These are phyloP conservation scores for Podospora anserina DNA, from an alignment of 495 filamentous ascomycete genomes.

Conservation along the genomic window DNA sequence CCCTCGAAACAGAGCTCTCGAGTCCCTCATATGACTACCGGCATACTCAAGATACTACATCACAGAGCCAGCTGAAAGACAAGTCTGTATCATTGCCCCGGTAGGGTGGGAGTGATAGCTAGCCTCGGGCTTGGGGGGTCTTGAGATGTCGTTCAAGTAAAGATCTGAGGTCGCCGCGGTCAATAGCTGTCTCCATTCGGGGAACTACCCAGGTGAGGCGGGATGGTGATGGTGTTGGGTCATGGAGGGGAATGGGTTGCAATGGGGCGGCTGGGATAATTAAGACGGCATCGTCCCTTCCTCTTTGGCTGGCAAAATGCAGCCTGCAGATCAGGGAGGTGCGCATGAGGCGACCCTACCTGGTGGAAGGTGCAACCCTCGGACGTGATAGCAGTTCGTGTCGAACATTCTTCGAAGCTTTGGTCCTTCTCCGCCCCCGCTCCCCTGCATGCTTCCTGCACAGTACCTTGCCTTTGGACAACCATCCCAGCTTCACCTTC, in stretches of 20 bases:
- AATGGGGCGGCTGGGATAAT: neutral
- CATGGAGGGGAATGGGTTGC: neutral
- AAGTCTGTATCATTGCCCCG: neutral
- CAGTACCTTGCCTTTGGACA: neutral
- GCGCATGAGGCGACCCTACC: conserved; percentile 4
- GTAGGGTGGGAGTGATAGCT: neutral
- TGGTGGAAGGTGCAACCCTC: no score
- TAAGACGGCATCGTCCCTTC: neutral
- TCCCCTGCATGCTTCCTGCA: neutral
- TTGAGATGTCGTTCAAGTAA: neutral
- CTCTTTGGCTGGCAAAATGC: conserved; percentile 8
- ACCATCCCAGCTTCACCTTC: neutral
- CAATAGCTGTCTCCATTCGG: neutral
- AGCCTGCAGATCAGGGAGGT: conserved; percentile 3
- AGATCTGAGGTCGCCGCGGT: neutral
- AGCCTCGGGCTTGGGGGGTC: conserved; percentile 1
- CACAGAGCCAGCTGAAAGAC: neutral
- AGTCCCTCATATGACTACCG: neutral
- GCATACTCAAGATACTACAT: neutral
- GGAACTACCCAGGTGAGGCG: neutral
- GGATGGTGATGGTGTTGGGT: neutral
- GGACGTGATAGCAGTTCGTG: neutral
- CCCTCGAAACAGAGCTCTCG: neutral
- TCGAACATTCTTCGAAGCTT: conserved; percentile 1
- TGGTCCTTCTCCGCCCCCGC: neutral